Evolutionary conservation across 1,284 basidiomycete genomes (phyloP), one percentile per base, ranked within the genome.

Genomic region (Pulveroboletus ridleyi): DNA sequence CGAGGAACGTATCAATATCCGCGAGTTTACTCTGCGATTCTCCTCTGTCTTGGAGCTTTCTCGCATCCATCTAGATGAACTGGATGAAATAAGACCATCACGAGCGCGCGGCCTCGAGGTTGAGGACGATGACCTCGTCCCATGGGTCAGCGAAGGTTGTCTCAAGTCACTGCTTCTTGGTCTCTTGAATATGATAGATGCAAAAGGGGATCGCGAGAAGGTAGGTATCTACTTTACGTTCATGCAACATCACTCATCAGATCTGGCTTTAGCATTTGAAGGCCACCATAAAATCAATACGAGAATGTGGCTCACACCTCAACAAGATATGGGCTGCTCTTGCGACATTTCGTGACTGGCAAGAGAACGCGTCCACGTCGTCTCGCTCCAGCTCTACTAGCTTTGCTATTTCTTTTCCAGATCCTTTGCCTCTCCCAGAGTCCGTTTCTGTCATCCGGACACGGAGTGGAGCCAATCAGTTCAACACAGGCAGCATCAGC

Each of bases 11-110:
- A 84, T 93, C 60, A 80, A 86, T 68, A 88, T 93, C 58, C 86
- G 91, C 64, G 91, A 93, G 76, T 94, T 92, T 72, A 72, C 85
- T 11, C 72, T 90, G 50, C 83, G 91, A 42, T 94, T 94, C 69
- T 80, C 82, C 4, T 76, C 79, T 35, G 67, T 84, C 13, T 76
- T 90, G 66, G 83, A 85, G 25, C 80, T 91, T 15, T 80, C 84
- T 3, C 86, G 84, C 59, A 67, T 76, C 3, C 81, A 87, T 65
- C 71, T 90, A 8, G 88, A 90, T 61, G 90, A 91, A 68, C 76
- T 94, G 15, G 90, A 91, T 50, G 81, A 85, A 63, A 80, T 92
- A 58, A 80, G 74, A 25, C 80, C 83, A 35, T 75, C 76, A 29
- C 71, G 77, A 59, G 73, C 70, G 61, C 77, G 74, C n/a, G 75